Base-by-base conservation (phyloP, 805 yeast species). In the Komagataella populi region DNA sequence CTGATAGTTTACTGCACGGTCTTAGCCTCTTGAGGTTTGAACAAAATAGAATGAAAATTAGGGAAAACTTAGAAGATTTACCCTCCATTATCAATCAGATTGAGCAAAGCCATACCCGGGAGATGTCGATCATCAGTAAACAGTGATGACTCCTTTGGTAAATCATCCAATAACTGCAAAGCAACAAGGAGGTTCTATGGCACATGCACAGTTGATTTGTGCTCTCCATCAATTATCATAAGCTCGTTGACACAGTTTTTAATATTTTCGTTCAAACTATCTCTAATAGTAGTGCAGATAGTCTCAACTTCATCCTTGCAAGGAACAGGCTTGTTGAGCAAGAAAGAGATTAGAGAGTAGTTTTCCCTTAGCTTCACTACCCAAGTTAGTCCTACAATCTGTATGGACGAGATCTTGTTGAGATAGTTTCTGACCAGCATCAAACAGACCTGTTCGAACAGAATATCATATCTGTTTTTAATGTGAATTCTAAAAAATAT, bases 1-100 rank as follows among this genome's bases (percentile, higher is more conserved):
- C 81, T 6, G 90, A 83, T 60, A 71, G 83, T 0, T 64, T 83
- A n/a, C 63, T 83, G 14, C 87, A 83, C 60, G 84, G 78, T 1
- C 53, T 81, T 2, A 70, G 77, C 0, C 75, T 77, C 70, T 50
- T 68, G 12, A 58, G 65, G 10, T 80, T 82, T 76, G 65, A 69
- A 44, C 46, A 56, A 4, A 70, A 69, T 52, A 62, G 55, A 48
- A 16, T 8, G 39, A 30, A 30, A 14, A 12, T 30, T 10, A 30
- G 39, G 39, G 39, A 30, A 30, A 30, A 30, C 8, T 30, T 30
- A 30, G 39, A 30, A 14, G 39, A 30, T 30, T 30, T 30, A 14
- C 39, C 10, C 2, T 4, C 39, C 39, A 30, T 14, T 4, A 30
- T 30, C 14, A 30, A 8, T 30, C n/a, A 30, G 14, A 30, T 30